Percentiles rank a stretch among this genome's conserved stretches.
Evolutionary conservation across 2,329 filamentous ascomycete species (phyloP).

Genomic region (Pseudogymnoascus sp.): DNA sequence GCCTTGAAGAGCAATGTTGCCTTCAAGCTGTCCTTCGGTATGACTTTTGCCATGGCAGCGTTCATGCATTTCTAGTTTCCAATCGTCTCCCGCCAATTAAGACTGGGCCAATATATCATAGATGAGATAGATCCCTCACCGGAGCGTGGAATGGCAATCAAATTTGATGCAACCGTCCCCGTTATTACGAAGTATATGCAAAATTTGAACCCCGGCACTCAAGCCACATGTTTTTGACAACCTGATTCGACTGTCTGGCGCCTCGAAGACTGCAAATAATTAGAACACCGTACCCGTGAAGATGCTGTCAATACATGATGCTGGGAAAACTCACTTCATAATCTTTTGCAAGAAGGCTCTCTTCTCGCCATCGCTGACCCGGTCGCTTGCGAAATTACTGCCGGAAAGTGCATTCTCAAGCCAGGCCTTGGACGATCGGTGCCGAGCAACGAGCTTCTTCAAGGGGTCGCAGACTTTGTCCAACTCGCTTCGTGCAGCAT

Average conservation of each 20-base stretch:
- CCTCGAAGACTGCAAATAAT: conserved; percentile 50
- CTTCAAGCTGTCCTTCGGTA: conserved; percentile 53
- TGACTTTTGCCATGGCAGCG: conserved; percentile 65
- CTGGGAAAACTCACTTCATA: conserved; percentile 44
- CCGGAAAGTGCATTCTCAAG: conserved; percentile 52
- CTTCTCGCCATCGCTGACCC: conserved; percentile 55
- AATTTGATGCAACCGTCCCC: not conserved
- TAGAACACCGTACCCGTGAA: not conserved
- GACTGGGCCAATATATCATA: not conserved
- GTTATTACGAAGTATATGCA: conserved; percentile 49
- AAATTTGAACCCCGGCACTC: conserved; percentile 55
- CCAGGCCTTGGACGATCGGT: conserved; percentile 54
- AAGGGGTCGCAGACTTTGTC: conserved; percentile 65
- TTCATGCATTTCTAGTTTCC: conserved; percentile 49
- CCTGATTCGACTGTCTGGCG: conserved; percentile 55
- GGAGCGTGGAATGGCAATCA: conserved; percentile 8
- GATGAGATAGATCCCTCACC: conserved; percentile 5
- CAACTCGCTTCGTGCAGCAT: conserved; percentile 64
- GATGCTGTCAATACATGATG: conserved; percentile 6
- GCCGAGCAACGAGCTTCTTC: conserved; percentile 57
- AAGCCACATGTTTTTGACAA: conserved; percentile 70
- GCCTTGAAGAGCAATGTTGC: conserved; percentile 33
- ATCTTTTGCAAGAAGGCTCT: conserved; percentile 60
- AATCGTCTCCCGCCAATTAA: conserved; percentile 10
- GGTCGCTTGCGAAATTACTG: conserved; percentile 49